A percentile compares a stretch with the other conserved stretches of the same genome.
These are phyloP conservation scores for Trypethelium eluteriae DNA, from an alignment of 495 filamentous ascomycete genomes.

Conservation along the genomic window DNA sequence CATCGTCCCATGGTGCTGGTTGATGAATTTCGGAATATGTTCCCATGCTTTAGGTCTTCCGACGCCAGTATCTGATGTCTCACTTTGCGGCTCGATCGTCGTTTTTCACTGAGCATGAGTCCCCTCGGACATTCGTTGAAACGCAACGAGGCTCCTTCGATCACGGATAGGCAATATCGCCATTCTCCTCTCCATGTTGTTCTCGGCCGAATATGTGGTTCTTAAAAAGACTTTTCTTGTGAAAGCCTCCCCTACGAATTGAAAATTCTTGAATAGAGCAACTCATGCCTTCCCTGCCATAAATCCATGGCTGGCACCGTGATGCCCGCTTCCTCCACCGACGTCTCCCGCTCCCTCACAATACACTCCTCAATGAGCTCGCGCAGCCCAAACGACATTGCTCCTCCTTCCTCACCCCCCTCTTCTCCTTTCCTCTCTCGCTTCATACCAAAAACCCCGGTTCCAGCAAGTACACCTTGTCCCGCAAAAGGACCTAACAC, in stretches of 20 bases:
- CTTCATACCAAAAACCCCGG: neutral
- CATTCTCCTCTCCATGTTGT: too few species aligned
- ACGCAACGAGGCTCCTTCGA: too few species aligned
- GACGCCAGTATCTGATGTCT: too few species aligned
- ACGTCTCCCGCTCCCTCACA: constrained; percentile 48
- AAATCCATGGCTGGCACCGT: constrained; percentile 79
- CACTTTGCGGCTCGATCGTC: too few species aligned
- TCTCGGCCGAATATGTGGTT: too few species aligned
- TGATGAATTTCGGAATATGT: too few species aligned
- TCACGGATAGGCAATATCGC: too few species aligned
- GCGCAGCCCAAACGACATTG: constrained; percentile 43
- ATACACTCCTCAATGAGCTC: constrained; percentile 54
- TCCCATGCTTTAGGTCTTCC: too few species aligned
- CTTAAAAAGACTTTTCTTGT: too few species aligned
- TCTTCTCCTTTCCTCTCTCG: neutral
- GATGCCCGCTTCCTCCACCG: constrained; percentile 75
- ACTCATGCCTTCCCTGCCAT: constrained; percentile 90
- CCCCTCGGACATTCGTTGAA: too few species aligned
- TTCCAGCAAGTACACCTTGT: constrained; percentile 68
- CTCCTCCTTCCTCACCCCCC: neutral
- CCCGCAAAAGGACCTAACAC: constrained; percentile 91
- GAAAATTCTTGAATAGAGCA: constrained; percentile 93
- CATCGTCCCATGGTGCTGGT: too few species aligned
- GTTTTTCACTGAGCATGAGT: too few species aligned
- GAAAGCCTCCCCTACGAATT: constrained; percentile 48